Conservation (phyloP, 805 yeast species). For the Lipomyces anomalus region DNA sequence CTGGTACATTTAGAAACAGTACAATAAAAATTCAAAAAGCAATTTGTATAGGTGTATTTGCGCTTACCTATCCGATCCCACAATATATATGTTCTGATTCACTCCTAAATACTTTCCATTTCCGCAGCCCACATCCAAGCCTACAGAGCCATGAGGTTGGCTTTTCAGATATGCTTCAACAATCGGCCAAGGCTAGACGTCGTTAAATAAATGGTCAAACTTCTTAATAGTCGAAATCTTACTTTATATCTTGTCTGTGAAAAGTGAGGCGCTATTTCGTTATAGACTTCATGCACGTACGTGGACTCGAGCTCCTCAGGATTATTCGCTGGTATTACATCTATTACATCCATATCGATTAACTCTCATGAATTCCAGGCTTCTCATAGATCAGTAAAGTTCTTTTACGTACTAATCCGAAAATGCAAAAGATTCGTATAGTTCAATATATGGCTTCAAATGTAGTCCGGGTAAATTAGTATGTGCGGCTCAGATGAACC, state of each 20-base stretch:
- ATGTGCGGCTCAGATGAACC: too few relatives aligned
- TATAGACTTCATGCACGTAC: conserved; percentile 87
- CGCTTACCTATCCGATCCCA: conserved; percentile 52
- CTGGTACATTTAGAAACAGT: too few relatives aligned
- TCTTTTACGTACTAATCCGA: too few relatives aligned
- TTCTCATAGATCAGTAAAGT: too few relatives aligned
- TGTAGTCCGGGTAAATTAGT: too few relatives aligned
- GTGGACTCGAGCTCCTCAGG: conserved; percentile 48
- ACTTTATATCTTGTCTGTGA: conserved; percentile 83
- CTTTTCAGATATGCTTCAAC: conserved; percentile 63
- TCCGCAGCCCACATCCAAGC: conserved; percentile 95
- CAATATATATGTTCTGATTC: conserved; percentile 58
- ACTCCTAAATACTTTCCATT: conserved; percentile 85
- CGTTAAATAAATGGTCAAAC: not conserved
- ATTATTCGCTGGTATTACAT: too few relatives aligned
- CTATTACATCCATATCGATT: too few relatives aligned
- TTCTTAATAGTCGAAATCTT: conserved; percentile 6
- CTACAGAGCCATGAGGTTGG: conserved; percentile 54
- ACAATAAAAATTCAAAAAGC: too few relatives aligned
- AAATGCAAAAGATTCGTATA: too few relatives aligned
- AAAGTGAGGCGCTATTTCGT: conserved; percentile 87
- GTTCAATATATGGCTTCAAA: too few relatives aligned
- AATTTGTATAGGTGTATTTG: too few relatives aligned
- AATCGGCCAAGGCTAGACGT: conserved; percentile 96
- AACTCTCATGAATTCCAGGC: too few relatives aligned